Conservation (phyloP, 2,329 filamentous ascomycete genomes). For the Scedosporium minutisporum region DNA sequence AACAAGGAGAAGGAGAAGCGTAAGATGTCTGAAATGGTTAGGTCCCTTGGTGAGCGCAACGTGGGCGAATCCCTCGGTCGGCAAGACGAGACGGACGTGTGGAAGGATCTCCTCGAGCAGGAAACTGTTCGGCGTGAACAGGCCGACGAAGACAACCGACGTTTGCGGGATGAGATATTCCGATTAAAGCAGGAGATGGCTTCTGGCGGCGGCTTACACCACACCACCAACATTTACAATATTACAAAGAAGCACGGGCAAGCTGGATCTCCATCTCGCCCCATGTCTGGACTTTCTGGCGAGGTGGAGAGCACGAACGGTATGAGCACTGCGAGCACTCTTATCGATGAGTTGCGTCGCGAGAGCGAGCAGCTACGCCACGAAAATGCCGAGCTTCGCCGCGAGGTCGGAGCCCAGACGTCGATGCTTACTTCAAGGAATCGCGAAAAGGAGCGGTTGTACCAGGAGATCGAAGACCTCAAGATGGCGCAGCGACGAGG, state of each 20-base stretch:
- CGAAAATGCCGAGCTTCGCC: slow-evolving; percentile 84
- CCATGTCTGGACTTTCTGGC: slow-evolving; percentile 38
- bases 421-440: slow-evolving; percentile 96
- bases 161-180: slow-evolving; percentile 74
- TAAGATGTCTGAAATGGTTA: slow-evolving; percentile 72
- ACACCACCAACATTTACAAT: slow-evolving; percentile 59
- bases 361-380: slow-evolving; percentile 71
- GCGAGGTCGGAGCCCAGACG: slow-evolving; percentile 89
- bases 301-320: slow-evolving; percentile 36
- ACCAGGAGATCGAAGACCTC: slow-evolving; percentile 94
- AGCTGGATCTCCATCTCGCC: slow-evolving; percentile 37
- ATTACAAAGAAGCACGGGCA: slow-evolving; percentile 46
- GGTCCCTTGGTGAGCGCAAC: slow-evolving; percentile 38
- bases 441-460: slow-evolving; percentile 85
- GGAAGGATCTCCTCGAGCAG: slow-evolving; percentile 88
- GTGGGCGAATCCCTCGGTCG: slow-evolving; percentile 40
- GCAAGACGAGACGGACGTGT: slow-evolving; percentile 68
- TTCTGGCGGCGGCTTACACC: slow-evolving; percentile 33
- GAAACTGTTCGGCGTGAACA: slow-evolving; percentile 85
- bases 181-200: slow-evolving; percentile 53
- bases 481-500: slow-evolving; percentile 77
- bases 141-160: slow-evolving; percentile 78
- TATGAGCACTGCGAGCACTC: slow-evolving; percentile 51
- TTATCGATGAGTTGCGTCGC: slow-evolving; percentile 65
- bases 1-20: slow-evolving; percentile 77